Evolutionary conservation across 2,329 filamentous ascomycete genomes (phyloP).

Genomic region (Macrophomina pseudophaseolina): DNA sequence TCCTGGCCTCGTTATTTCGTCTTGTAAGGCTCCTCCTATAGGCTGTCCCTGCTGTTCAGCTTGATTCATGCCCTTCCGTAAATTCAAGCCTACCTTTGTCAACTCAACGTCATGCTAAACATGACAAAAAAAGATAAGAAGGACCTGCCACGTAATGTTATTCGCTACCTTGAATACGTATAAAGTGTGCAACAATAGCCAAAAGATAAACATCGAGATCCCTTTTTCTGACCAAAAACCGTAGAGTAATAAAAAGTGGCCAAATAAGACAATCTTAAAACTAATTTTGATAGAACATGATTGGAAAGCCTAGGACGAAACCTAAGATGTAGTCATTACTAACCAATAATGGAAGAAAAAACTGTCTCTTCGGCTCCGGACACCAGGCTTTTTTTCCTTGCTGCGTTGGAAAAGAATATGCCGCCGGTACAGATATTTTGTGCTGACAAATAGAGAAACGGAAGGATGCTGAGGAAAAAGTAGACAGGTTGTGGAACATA

Average conservation of each 20-base stretch:
- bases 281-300: background rate
- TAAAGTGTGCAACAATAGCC: background rate
- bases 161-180: slow-evolving; percentile 23
- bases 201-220: background rate
- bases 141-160: slow-evolving; percentile 21
- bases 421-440: slow-evolving; percentile 23
- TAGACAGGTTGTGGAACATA: background rate
- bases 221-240: slow-evolving; percentile 20
- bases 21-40: background rate
- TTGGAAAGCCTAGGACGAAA: slow-evolving; percentile 9
- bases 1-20: background rate
- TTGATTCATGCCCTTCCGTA: background rate
- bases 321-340: slow-evolving; percentile 22
- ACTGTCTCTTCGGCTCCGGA: slow-evolving; percentile 24
- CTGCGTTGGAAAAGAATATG: slow-evolving; percentile 14
- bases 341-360: slow-evolving; percentile 20
- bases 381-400: slow-evolving; percentile 24
- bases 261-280: slow-evolving; percentile 4
- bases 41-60: background rate
- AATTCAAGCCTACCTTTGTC: background rate
- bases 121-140: background rate
- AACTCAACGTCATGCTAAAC: background rate
- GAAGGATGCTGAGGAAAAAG: background rate
- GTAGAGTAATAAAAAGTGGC: background rate
- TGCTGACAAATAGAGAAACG: background rate